Base-by-base conservation (phyloP, 2,329 filamentous ascomycete genomes). In the Apiospora phragmitis region DNA sequence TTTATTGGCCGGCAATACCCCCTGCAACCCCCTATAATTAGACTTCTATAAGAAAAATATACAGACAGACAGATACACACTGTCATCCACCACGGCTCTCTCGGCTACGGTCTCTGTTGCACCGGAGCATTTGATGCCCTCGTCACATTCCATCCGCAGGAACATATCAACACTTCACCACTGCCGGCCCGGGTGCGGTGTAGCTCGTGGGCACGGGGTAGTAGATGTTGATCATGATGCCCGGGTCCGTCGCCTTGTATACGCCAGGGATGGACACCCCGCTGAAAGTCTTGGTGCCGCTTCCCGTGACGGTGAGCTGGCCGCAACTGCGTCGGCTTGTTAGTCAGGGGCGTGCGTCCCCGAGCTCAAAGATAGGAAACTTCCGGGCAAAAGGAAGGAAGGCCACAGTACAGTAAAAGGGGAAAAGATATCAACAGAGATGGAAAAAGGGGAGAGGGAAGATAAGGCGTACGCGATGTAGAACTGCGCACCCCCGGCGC, bases 401-500 rank as follows among this genome's bases (percentile, higher is more conserved):
- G n/a, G n/a, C n/a, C n/a, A n/a, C n/a, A n/a, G n/a, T n/a, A 42
- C 1, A 42, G 9, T 6, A 16, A 29, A 55, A 5, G 11, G 14
- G 4, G 6, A 11, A 12, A 59, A 29, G 9, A n/a, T 12, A 35
- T 3, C 11, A 7, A 35, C 35, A 59, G 29, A 35, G 1, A n/a
- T 38, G 45, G 38, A 67, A 9, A n/a, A 67, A 41, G 45, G 8
- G 9, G n/a, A 67, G 65, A 67, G 8, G 9, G n/a, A 62, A 62
- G 55, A 62, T n/a, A n/a, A n/a, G n/a, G n/a, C 55, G 1, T n/a
- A 62, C 24, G 80, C 81, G 66, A 86, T 79, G 72, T 86, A 86
- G 55, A 83, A 81, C 77, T 87, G 84, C 5, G 85, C 85, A 3
- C 84, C 84, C 4, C 82, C 81, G 6, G 77, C 75, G 11, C 74